Conservation (phyloP, 78 protist genomes). For the Dictyostelium discoideum region dicty_2.7 NC_007089.4:2767501-2768000, state of each 20-base stretch:
- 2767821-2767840: no score
- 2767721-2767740: conserved; percentile 25
- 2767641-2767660: conserved; percentile 41
- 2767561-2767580: not conserved
- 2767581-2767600: conserved; percentile 8
- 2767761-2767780: no score
- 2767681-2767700: conserved; percentile 75
- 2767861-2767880: no score
- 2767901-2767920: no score
- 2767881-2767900: no score
- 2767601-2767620: conserved; percentile 33
- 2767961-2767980: no score
- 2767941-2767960: no score
- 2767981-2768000: no score
- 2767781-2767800: not conserved
- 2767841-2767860: not conserved
- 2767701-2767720: conserved; percentile 83
- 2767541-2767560: not conserved
- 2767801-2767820: not conserved
- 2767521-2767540: not conserved
- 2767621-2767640: not conserved
- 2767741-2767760: conserved; percentile 30
- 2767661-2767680: conserved; percentile 42
- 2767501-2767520: not conserved
- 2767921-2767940: no score